Base-by-base conservation (phyloP, 768 basidiomycete genomes). In the Termitomyces sp. region DNA sequence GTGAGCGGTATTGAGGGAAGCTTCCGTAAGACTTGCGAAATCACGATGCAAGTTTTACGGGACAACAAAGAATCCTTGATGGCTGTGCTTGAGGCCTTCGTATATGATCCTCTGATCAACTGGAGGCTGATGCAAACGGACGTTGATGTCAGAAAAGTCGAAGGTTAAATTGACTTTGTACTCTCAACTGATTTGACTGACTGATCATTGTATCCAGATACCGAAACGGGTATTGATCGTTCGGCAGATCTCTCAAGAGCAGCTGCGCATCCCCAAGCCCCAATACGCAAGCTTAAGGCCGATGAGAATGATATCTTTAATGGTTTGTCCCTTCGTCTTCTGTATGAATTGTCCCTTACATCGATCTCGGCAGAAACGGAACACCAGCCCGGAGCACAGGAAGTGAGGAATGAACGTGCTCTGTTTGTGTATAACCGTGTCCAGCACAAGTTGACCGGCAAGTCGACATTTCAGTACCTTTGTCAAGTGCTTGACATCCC, bases 51-150 rank as follows among this genome's bases (percentile, higher is more conserved):
- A 54, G 97, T 99, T 5, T 74, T 98, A 55, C 88, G 97, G 30
- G 92, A 91, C 57, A 98, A 99, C 75, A 94, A 94, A 72, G 97
- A 99, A 70, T 97, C 94, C n/a, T 76, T 99, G 57, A 94, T 98
- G 91, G 97, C 97, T 5, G 96, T 99, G 19, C 78, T 99, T 28
- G 97, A 99, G 70, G 96, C 97, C 7, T 98, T 99, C 68, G 95
- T 98, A 9, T 98, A 98, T 64, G 97, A 99, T 67, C 97, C 97
- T 12, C 74, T 99, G 55, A 95, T 98, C 76, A 96, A 94, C 66
- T 99, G 95, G 94, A 84, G 94, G 63, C 76, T 97, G 60, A 89
- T 92, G 79, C 89, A 91, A 65, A 82, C 88, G 5, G 91, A 94
- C 52, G 84, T 82, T 39, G 90, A 92, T 56, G 77, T 76, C 23